phyloP scores from a whole-genome alignment of 2,329 filamentous ascomycete genomes.

The Aspergillus piperis region DNA sequence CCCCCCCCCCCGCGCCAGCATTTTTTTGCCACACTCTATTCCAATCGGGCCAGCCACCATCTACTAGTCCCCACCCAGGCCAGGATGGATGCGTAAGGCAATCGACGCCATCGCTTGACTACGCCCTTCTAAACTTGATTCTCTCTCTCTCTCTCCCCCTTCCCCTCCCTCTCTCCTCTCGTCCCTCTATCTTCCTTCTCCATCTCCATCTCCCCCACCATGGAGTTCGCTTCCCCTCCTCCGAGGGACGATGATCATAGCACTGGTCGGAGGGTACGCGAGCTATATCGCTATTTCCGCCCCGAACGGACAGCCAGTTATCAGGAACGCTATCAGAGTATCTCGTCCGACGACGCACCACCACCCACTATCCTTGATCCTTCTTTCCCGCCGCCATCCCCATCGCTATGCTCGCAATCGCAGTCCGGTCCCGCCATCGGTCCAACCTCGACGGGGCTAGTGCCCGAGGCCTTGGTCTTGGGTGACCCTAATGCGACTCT shows the following conservation, averaged over 20 bases:
- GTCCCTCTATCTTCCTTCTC: not conserved
- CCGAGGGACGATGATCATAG: constrained; percentile 23
- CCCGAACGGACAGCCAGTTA: constrained; percentile 24
- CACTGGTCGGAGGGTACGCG: constrained; percentile 37
- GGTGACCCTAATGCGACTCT: constrained; percentile 37
- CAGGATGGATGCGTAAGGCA: constrained; percentile 6
- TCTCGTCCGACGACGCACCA: constrained; percentile 9
- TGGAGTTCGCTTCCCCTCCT: constrained; percentile 4
- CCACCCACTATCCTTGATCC: constrained; percentile 17
- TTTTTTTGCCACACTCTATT: constrained; percentile 11
- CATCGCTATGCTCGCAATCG: constrained; percentile 15
- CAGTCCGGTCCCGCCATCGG: constrained; percentile 15
- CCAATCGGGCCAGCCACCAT: not conserved
- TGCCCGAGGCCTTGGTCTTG: constrained; percentile 30
- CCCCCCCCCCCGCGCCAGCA: not conserved
- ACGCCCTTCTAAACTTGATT: not conserved
- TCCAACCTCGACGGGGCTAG: constrained; percentile 18
- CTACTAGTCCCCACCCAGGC: not conserved
- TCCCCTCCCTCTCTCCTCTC: not conserved
- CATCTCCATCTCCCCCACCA: not conserved
- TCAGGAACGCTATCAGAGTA: not conserved
- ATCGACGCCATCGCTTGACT: not conserved
- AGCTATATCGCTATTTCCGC: constrained; percentile 45
- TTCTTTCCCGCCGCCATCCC: constrained; percentile 13
- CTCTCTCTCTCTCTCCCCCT: not conserved